Base-by-base conservation (phyloP, 1,284 basidiomycete species). In the Mycosarcoma maydis region DNA sequence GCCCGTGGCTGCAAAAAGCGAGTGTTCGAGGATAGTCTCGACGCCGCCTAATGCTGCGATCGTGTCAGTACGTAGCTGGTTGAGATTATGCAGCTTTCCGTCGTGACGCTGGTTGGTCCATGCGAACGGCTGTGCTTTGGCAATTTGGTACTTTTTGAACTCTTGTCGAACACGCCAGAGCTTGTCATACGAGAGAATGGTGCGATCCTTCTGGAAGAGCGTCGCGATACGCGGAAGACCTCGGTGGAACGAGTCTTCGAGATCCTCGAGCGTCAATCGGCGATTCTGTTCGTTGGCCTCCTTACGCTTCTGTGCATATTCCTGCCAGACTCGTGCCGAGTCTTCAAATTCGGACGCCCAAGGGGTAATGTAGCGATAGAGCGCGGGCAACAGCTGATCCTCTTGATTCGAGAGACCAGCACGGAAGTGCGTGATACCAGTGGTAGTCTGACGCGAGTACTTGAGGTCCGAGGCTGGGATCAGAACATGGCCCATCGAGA, bases 271-370 rank as follows among this genome's bases (percentile, higher is more conserved):
- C 1, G 94, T 98, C 42, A 98, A 91, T 78, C 96, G 89, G 57
- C 95, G 90, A 83, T 98, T 98, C 82, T 97, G 92, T 3, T 95
- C 94, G 69, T 94, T 95, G 19, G 95, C 96, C 82, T 99, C 96
- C 83, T 98, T 98, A 71, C 96, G 87, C 87, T 98, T 99, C 92
- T 97, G 92, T 0, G 96, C 96, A 82, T 99, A 98, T 84, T 99
- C 96, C 3, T 92, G 92, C 96, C 96, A 99, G 24, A 98, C 96
- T 69, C 96, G 92, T 34, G 94, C 94, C 6, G 93, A 96, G 82
- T 99, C 96, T 69, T 96, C 84, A 85, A 99, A 98, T 83, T 99
- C 96, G 1, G 95, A 92, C 82, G 98, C 94, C 96, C 96, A 98
- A 24, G 95, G 95, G 80, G 97, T 92, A 20, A 98, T 87, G 84